These are phyloP conservation scores for Paramecium octaurelia DNA, from an alignment of 73 alveolate species.

Conservation along the genomic window DNA sequence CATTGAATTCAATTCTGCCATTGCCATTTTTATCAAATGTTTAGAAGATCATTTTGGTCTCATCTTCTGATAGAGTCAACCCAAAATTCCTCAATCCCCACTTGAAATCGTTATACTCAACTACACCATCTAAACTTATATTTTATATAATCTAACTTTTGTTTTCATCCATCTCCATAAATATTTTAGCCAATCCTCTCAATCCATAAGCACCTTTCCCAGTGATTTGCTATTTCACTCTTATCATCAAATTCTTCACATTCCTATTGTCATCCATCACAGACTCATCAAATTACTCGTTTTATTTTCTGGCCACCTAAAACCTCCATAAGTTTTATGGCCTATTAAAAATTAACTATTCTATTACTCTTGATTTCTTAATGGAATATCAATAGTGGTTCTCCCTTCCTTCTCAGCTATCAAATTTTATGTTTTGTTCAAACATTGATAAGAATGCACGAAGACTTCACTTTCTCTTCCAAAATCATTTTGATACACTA, in stretches of 20 bases:
- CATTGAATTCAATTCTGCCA: slow-evolving; percentile 29
- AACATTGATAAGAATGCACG: slow-evolving; percentile 52
- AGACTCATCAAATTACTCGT: slow-evolving; percentile 45
- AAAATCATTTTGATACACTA: slow-evolving; percentile 52
- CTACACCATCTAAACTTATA: slow-evolving; percentile 4
- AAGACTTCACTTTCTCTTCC: slow-evolving; percentile 63
- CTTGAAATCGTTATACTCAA: slow-evolving; percentile 55
- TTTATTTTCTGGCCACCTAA: neutral
- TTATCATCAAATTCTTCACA: slow-evolving; percentile 24
- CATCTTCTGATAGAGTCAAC: slow-evolving; percentile 38
- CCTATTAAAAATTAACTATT: neutral
- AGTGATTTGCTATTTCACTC: neutral
- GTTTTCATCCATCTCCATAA: slow-evolving; percentile 26
- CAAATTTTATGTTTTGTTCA: slow-evolving; percentile 52
- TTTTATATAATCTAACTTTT: neutral
- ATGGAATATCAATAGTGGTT: slow-evolving; percentile 56
- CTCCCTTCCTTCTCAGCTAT: slow-evolving; percentile 64
- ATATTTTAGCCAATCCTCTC: slow-evolving; percentile 47
- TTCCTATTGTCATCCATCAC: slow-evolving; percentile 51
- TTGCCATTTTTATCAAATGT: slow-evolving; percentile 53
- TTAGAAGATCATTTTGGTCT: slow-evolving; percentile 20
- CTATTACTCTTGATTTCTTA: slow-evolving; percentile 50
- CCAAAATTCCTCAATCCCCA: slow-evolving; percentile 67
- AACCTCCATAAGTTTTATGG: slow-evolving; percentile 39
- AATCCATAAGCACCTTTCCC: slow-evolving; percentile 47